Evolutionary conservation across 306 rosid genomes (phyloP).

Genomic region (Parietaria judaica): DNA sequence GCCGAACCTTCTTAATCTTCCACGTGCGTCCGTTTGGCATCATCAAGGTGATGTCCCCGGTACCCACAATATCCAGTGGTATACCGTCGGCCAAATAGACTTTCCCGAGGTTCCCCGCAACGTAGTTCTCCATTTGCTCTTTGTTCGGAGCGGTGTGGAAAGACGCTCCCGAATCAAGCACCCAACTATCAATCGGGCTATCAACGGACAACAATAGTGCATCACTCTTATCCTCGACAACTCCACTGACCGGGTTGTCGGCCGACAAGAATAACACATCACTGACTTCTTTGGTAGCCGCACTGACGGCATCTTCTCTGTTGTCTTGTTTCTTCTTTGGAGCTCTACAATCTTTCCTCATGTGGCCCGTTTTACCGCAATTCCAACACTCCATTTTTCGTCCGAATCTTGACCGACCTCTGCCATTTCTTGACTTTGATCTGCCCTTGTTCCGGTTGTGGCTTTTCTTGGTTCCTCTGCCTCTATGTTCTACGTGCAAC

Average conservation of each 20-base stretch:
- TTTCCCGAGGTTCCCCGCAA: too few relatives aligned
- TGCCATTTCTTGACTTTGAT: not conserved
- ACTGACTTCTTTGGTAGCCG: too few relatives aligned
- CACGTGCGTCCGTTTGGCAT: not conserved
- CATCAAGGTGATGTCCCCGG: not conserved
- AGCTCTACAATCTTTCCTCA: not conserved
- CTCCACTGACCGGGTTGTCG: too few relatives aligned
- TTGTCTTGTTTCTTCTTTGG: not conserved
- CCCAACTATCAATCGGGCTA: not conserved
- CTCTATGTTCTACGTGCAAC: too few relatives aligned
- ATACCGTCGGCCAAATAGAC: too few relatives aligned
- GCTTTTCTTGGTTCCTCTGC: too few relatives aligned
- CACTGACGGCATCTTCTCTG: too few relatives aligned
- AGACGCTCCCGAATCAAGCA: constrained; percentile 3
- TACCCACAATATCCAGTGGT: too few relatives aligned
- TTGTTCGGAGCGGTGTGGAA: not conserved
- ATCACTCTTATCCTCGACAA: not conserved
- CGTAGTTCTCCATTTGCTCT: not conserved
- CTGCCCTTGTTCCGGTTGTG: too few relatives aligned
- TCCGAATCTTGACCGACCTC: not conserved
- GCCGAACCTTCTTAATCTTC: not conserved
- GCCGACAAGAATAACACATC: too few relatives aligned
- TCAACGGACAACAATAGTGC: not conserved
- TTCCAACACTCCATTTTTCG: not conserved
- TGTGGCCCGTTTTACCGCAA: not conserved